Conservation (phyloP, 108 stramenopile species). For the Asterionellopsis glacialis region DNA sequence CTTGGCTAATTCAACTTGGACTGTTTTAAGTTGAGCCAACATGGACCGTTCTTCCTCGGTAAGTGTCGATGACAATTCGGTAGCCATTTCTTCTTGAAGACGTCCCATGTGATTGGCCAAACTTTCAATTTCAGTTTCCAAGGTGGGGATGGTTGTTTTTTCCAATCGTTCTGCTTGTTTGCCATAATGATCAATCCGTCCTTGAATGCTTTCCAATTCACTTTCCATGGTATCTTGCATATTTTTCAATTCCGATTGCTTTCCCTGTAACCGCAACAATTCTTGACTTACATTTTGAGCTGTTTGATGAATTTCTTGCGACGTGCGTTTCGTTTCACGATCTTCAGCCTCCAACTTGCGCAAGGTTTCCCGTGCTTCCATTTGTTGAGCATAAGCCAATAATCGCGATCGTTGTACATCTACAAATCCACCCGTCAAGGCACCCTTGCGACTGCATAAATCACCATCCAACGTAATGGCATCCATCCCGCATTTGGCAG, state of each 20-base stretch:
- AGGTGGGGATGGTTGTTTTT: constrained; percentile 54
- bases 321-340: constrained; percentile 39
- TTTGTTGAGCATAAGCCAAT: constrained; percentile 47
- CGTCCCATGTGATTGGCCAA: constrained; percentile 61
- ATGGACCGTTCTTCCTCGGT: constrained; percentile 60
- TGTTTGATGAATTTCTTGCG: constrained; percentile 59
- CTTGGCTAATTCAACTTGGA: constrained; percentile 36
- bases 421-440: constrained; percentile 88
- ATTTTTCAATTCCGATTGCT: constrained; percentile 62
- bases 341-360: constrained; percentile 42
- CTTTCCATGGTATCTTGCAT: constrained; percentile 53
- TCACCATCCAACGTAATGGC: constrained; percentile 98
- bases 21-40: constrained; percentile 45
- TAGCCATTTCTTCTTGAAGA: constrained; percentile 82
- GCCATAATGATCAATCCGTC: constrained; percentile 37
- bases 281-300: constrained; percentile 61
- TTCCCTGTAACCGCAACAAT: constrained; percentile 66
- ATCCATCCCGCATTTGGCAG: constrained; percentile 72
- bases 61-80: constrained; percentile 56
- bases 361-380: constrained; percentile 39
- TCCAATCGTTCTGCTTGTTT: constrained; percentile 69
- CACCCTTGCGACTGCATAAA: constrained; percentile 87
- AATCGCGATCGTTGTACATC: constrained; percentile 70
- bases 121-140: constrained; percentile 58
- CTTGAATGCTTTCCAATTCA: constrained; percentile 33